Evolutionary conservation across 148 eudicot species (phyloP).

Genomic region (Dysphania ambrosioides): DNA sequence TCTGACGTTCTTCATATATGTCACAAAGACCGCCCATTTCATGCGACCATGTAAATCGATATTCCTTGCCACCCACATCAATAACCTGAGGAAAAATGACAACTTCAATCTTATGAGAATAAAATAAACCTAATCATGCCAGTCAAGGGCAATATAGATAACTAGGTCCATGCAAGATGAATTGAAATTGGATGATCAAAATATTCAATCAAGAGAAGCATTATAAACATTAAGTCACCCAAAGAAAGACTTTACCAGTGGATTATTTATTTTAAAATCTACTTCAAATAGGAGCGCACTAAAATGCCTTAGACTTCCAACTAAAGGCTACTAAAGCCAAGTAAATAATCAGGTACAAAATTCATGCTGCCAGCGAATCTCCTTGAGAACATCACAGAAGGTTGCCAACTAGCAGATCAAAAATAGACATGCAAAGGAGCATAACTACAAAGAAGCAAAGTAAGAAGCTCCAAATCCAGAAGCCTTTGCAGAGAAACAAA

Average conservation of each 20-base stretch:
- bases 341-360: neutral
- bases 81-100: constrained; percentile 53
- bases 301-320: neutral
- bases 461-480: no score
- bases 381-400: neutral
- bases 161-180: neutral
- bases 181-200: no score
- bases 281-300: neutral
- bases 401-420: neutral
- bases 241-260: neutral
- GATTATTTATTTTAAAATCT: neutral
- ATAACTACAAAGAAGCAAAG: no score
- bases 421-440: neutral
- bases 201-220: neutral
- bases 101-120: neutral
- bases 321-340: neutral
- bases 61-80: constrained; percentile 82
- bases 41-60: constrained; percentile 80
- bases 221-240: neutral
- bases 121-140: neutral
- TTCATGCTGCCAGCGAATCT: neutral
- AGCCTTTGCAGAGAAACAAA: no score
- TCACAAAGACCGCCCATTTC: constrained; percentile 78
- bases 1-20: constrained; percentile 80
- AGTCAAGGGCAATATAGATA: neutral